A percentile compares a stretch with the other conserved stretches of the same genome.
Evolutionary conservation across 1,284 basidiomycete genomes (phyloP).

Genomic region (Apiotrichum gracile): DNA sequence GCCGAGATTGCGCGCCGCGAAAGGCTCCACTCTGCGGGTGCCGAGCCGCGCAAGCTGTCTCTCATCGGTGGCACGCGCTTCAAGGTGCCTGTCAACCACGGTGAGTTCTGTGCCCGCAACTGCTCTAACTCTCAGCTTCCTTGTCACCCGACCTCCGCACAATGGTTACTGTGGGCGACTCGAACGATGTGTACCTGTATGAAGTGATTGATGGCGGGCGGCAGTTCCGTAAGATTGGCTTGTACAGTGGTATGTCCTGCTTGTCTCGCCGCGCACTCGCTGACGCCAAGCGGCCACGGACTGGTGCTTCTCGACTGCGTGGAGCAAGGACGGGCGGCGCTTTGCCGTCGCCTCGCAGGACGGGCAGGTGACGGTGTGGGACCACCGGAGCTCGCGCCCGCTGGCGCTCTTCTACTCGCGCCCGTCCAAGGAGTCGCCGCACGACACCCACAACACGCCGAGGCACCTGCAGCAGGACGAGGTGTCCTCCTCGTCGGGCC

Average conservation of each 20-base stretch:
- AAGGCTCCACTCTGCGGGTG: background rate
- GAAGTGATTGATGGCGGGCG: constrained; percentile 42
- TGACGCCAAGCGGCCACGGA: constrained; percentile 35
- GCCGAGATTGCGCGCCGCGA: constrained; percentile 6
- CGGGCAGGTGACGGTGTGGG: constrained; percentile 48
- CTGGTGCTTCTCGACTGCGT: constrained; percentile 41
- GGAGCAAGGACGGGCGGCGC: constrained; percentile 46
- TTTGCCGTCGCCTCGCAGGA: constrained; percentile 48
- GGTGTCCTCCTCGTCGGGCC: constrained; percentile 28
- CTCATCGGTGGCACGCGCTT: constrained; percentile 38
- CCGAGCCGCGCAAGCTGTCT: constrained; percentile 23
- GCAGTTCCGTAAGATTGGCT: constrained; percentile 40
- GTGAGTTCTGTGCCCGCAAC: constrained; percentile 20
- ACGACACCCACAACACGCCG: constrained; percentile 3
- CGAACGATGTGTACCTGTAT: constrained; percentile 44
- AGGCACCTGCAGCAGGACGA: constrained; percentile 22
- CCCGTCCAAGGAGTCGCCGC: background rate
- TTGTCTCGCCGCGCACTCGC: no score
- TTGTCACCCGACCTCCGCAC: constrained; percentile 43
- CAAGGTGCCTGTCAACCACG: constrained; percentile 44
- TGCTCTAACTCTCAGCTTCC: constrained; percentile 28
- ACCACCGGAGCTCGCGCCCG: constrained; percentile 44
- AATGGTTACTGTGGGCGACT: constrained; percentile 47
- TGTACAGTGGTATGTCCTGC: constrained; percentile 30
- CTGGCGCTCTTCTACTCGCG: constrained; percentile 42